phyloP scores from a whole-genome alignment of 225 moss, liverwort and hornwort genomes.

The Physcomitrium patens region DNA sequence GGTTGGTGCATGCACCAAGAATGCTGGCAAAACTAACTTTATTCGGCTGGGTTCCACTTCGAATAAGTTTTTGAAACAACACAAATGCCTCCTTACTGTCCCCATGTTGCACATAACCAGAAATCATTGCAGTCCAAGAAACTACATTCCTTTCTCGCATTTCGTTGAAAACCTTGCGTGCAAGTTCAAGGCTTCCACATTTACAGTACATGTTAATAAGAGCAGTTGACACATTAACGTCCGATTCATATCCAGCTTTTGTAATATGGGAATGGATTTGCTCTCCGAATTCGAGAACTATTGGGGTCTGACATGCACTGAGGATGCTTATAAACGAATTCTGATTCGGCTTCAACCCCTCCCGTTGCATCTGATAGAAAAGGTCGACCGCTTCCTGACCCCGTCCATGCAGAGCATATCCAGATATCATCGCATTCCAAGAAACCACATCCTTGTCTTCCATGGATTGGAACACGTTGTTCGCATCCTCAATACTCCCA shows the following conservation, averaged over 20 bases:
- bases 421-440: constrained; percentile 68
- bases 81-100: constrained; percentile 45
- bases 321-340: constrained; percentile 56
- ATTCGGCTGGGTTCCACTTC: constrained; percentile 50
- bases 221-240: constrained; percentile 42
- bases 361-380: constrained; percentile 52
- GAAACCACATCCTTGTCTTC: constrained; percentile 50
- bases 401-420: constrained; percentile 44
- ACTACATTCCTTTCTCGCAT: constrained; percentile 59
- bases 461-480: constrained; percentile 49
- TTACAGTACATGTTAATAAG: constrained; percentile 63
- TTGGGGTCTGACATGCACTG: constrained; percentile 39
- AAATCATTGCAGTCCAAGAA: constrained; percentile 62
- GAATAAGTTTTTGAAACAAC: constrained; percentile 41
- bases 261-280: constrained; percentile 42
- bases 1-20: constrained; percentile 51
- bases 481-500: constrained; percentile 50
- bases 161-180: constrained; percentile 52
- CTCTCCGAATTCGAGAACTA: constrained; percentile 47
- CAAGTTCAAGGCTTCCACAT: constrained; percentile 56
- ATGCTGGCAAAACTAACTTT: constrained; percentile 48
- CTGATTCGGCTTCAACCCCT: constrained; percentile 52
- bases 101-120: constrained; percentile 54
- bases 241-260: constrained; percentile 32
- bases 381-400: constrained; percentile 58